Evolutionary conservation across 2,329 filamentous ascomycete species (phyloP).

Genomic region (Aureobasidium lini): DNA sequence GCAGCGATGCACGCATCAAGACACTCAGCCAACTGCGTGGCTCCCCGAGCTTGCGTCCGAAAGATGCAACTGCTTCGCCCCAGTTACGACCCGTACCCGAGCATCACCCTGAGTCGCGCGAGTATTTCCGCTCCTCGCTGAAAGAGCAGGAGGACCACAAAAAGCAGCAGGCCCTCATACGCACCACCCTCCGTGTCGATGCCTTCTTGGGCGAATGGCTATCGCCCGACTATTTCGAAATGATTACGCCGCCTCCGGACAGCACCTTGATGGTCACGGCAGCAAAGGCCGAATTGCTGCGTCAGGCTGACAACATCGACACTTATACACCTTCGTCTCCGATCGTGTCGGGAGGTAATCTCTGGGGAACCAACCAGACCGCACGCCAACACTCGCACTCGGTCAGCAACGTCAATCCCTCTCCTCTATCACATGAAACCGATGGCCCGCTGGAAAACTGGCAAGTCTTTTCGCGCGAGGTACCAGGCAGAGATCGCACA

Average conservation of each 20-base stretch:
- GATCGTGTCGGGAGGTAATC: slow-evolving; percentile 24
- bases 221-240: slow-evolving; percentile 84
- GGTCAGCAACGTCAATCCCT: neutral
- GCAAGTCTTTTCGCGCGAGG: slow-evolving; percentile 34
- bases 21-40: slow-evolving; percentile 24
- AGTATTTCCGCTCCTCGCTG: slow-evolving; percentile 17
- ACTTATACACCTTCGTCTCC: slow-evolving; percentile 33
- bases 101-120: slow-evolving; percentile 21
- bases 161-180: slow-evolving; percentile 27
- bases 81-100: slow-evolving; percentile 28
- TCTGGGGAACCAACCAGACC: slow-evolving; percentile 39
- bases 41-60: slow-evolving; percentile 25
- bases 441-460: slow-evolving; percentile 23
- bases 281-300: slow-evolving; percentile 80
- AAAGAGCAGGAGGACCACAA: slow-evolving; percentile 25
- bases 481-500: slow-evolving; percentile 32
- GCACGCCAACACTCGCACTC: slow-evolving; percentile 16
- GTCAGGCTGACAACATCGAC: slow-evolving; percentile 60
- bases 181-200: slow-evolving; percentile 69
- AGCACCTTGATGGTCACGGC: slow-evolving; percentile 80
- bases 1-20: slow-evolving; percentile 22
- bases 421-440: slow-evolving; percentile 1
- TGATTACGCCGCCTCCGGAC: slow-evolving; percentile 80
- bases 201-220: slow-evolving; percentile 95
- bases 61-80: slow-evolving; percentile 21